A percentile compares a stretch with the other conserved stretches of the same genome.
phyloP scores from a whole-genome alignment of 228 moss, liverwort and hornwort species.

The Sphagnum fallax region DNA sequence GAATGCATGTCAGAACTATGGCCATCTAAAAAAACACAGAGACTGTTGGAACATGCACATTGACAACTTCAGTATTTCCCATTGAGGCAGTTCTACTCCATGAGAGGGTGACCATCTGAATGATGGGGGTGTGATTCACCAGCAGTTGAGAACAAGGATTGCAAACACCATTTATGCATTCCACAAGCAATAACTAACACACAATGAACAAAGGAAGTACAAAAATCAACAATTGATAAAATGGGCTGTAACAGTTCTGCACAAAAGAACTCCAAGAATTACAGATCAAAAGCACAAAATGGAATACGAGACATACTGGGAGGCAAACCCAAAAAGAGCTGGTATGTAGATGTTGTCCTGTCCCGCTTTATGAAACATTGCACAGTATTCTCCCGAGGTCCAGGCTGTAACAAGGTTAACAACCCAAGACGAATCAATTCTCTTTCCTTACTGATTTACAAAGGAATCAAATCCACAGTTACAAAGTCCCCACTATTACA shows the following conservation, averaged over 20 bases:
- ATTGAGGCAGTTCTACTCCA: too few relatives aligned
- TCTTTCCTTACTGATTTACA: background rate
- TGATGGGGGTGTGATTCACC: too few relatives aligned
- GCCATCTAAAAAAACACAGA: background rate
- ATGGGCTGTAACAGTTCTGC: background rate
- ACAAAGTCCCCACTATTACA: background rate
- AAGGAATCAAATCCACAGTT: background rate
- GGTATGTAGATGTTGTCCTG: constrained; percentile 88
- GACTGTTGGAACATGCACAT: background rate
- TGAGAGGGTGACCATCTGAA: too few relatives aligned
- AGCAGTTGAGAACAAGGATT: background rate
- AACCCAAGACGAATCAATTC: background rate
- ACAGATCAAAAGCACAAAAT: background rate
- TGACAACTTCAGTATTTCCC: background rate
- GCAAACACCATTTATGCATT: background rate
- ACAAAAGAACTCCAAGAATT: too few relatives aligned
- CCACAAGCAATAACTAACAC: background rate
- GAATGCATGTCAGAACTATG: background rate
- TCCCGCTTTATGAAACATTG: constrained; percentile 94
- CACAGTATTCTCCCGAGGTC: constrained; percentile 83
- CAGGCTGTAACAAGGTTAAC: constrained; percentile 50
- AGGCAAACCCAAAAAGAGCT: constrained; percentile 77
- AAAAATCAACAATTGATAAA: background rate
- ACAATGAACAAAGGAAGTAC: background rate
- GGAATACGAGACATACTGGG: constrained; percentile 41